Base-by-base conservation (phyloP, 208 protist species). In the Wallacemonas sp. region DNA sequence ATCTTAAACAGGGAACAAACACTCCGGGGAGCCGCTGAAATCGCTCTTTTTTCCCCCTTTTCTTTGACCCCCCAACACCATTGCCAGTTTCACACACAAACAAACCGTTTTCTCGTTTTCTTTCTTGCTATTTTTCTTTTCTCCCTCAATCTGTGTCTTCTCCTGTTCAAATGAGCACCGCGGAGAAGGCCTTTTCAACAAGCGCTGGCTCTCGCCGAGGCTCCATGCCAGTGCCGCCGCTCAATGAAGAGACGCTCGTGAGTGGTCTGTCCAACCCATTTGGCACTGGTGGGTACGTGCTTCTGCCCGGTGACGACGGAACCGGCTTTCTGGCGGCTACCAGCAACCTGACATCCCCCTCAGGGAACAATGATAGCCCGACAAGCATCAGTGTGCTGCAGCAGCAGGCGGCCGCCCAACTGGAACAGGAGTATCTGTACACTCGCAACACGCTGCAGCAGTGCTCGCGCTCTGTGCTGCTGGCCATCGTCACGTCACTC, bases 381-480 rank as follows among this genome's bases (percentile, higher is more conserved):
- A 55, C 26, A 4, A 42, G 57, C 0, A 2, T 82, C 5, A 52
- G 63, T 14, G 32, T 61, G 26, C 68, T 82, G 52, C 82, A 88
- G 77, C 79, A 91, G 54, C 82, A 79, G 44, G 66, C 68, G 1
- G 42, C 68, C 44, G 70, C 80, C 48, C 72, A 84, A 70, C 57
- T 84, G 18, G 82, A 95, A 50, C 82, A 91, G 38, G 82, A 86
- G 8, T 85, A 89, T 61, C 48, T 79, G 26, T 65, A 81, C 18
- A 89, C 84, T 0, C 76, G 82, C 22, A 75, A 61, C 20, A 57
- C 78, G 14, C 72, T 95, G 1, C 86, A 87, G 67, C 75, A 89
- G 64, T 86, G 77, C 57, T 79, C 81, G 11, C 84, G 70, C 29
- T 63, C 70, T 14, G 78, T 84, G 5, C 67, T 95, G 42, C 65